phyloP scores from a whole-genome alignment of 257 asterid genomes.

The Nyctanthes arbortristis region DNA sequence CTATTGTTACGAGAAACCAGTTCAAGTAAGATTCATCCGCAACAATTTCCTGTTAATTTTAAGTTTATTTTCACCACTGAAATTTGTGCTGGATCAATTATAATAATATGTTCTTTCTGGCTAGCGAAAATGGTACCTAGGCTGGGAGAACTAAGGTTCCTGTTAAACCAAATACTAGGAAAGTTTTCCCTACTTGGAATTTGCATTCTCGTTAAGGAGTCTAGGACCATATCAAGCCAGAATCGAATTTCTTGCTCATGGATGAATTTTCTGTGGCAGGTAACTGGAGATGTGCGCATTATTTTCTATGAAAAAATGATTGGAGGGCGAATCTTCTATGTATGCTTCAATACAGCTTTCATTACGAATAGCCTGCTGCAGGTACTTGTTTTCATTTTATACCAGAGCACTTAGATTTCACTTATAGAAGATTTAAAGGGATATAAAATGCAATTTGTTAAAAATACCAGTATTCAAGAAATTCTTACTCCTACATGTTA shows the following conservation, averaged over 20 bases:
- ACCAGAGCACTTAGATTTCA: too few species aligned
- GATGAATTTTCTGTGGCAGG: constrained; percentile 30
- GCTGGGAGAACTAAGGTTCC: too few species aligned
- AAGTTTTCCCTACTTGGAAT: neutral
- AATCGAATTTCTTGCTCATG: neutral
- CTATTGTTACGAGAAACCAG: constrained; percentile 55
- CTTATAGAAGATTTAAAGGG: neutral
- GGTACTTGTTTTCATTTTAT: constrained; percentile 37
- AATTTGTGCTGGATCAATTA: too few species aligned
- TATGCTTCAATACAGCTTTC: constrained; percentile 80
- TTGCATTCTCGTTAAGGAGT: neutral
- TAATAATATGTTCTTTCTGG: too few species aligned
- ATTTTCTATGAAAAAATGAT: constrained; percentile 69
- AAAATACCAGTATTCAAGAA: too few species aligned
- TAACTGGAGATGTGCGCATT: constrained; percentile 67
- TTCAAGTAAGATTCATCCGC: constrained; percentile 44
- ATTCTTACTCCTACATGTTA: too few species aligned
- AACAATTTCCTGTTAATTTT: neutral
- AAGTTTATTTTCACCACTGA: neutral
- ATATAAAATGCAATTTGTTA: neutral
- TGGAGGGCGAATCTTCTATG: constrained; percentile 78
- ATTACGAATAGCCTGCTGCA: constrained; percentile 65
- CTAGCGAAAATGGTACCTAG: too few species aligned
- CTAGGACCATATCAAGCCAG: neutral
- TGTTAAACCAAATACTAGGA: neutral